A percentile compares a stretch with the other conserved stretches of the same genome.
Conservation (phyloP, 164 flowering plant genomes). For the grape (Vitis vinifera) region ASM3070453v1 NC_081808.1:2914501-2915000, state of each 20-base stretch:
- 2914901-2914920: slow-evolving; percentile 40
- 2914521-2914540: too few species aligned
- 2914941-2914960: slow-evolving; percentile 39
- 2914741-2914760: slow-evolving; percentile 29
- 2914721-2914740: slow-evolving; percentile 15
- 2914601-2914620: background rate
- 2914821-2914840: slow-evolving; percentile 29
- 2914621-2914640: slow-evolving; percentile 31
- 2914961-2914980: slow-evolving; percentile 42
- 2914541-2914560: too few species aligned
- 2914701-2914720: slow-evolving; percentile 12
- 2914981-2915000: slow-evolving; percentile 49
- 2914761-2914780: slow-evolving; percentile 37
- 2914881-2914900: background rate
- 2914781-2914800: slow-evolving; percentile 42
- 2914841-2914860: background rate
- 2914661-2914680: slow-evolving; percentile 11
- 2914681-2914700: slow-evolving; percentile 14
- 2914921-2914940: slow-evolving; percentile 43
- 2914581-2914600: background rate
- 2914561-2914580: background rate
- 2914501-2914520: too few species aligned
- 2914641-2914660: slow-evolving; percentile 16
- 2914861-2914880: background rate
- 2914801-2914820: slow-evolving; percentile 39